These are phyloP conservation scores for Mycena belliarum DNA, from an alignment of 768 basidiomycete genomes.

Conservation along the genomic window DNA sequence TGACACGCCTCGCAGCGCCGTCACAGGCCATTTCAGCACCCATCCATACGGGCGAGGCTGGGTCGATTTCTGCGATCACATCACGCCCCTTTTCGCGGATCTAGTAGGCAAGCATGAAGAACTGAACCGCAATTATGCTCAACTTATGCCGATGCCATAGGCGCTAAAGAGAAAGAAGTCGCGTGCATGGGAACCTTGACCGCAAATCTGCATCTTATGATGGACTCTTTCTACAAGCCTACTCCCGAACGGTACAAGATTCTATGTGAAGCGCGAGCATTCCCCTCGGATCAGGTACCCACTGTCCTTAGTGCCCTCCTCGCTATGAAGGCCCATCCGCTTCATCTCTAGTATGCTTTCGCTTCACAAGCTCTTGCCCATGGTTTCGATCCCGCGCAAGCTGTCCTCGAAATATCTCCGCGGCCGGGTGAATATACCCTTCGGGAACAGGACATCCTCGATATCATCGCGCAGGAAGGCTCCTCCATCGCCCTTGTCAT, in stretches of 20 bases:
- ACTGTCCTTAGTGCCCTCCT: background rate
- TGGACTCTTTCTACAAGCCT: constrained; percentile 92
- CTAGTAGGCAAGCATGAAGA: constrained; percentile 65
- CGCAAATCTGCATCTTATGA: constrained; percentile 92
- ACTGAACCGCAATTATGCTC: constrained; percentile 4
- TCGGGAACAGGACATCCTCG: constrained; percentile 86
- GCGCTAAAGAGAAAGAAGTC: constrained; percentile 86
- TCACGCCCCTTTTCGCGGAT: constrained; percentile 74
- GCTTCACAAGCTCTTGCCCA: constrained; percentile 86
- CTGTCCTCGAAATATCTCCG: constrained; percentile 79
- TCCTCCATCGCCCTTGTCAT: constrained; percentile 84
- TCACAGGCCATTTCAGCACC: constrained; percentile 78
- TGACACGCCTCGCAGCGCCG: constrained; percentile 55
- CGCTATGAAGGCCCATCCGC: constrained; percentile 10
- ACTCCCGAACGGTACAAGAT: constrained; percentile 86
- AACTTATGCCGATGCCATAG: constrained; percentile 43
- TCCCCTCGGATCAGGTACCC: constrained; percentile 91
- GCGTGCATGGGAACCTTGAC: constrained; percentile 96
- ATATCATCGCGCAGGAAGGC: constrained; percentile 70
- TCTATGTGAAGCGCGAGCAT: constrained; percentile 90
- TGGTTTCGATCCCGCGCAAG: constrained; percentile 69
- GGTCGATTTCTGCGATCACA: constrained; percentile 73
- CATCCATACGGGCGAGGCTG: constrained; percentile 87
- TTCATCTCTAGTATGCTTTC: constrained; percentile 79
- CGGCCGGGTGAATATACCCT: constrained; percentile 83